Evolutionary conservation across 495 filamentous ascomycete species (phyloP).

Genomic region (Penicillium mononematosum): DNA sequence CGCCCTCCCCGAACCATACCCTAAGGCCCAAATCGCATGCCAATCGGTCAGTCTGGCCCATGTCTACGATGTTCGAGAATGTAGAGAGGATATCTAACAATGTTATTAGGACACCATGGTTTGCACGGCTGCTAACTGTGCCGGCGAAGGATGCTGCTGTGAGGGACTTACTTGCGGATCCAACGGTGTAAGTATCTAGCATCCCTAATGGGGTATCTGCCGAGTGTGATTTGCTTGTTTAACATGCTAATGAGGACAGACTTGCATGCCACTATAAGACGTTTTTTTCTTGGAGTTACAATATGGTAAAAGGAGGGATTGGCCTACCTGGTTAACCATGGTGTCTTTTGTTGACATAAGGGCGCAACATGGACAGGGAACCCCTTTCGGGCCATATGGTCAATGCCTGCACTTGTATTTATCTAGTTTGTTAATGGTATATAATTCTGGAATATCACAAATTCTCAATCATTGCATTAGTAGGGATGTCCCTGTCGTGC

Average conservation of each 20-base stretch:
- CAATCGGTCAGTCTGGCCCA: conserved; percentile 5
- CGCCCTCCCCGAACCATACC: conserved; percentile 21
- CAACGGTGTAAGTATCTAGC: conserved; percentile 9
- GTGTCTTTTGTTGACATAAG: not conserved
- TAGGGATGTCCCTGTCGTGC: too few relatives aligned
- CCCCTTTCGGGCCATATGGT: too few relatives aligned
- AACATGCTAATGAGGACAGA: not conserved
- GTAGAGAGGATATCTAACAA: not conserved
- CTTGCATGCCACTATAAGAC: not conserved
- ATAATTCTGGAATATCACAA: conserved; percentile 1
- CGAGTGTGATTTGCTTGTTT: not conserved
- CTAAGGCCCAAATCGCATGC: conserved; percentile 3
- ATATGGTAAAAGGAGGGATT: not conserved
- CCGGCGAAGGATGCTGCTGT: conserved; percentile 6
- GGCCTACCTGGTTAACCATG: not conserved
- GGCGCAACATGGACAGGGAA: not conserved
- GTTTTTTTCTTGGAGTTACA: not conserved
- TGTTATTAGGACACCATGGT: conserved; percentile 1
- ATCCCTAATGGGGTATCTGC: not conserved
- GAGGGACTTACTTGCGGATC: conserved; percentile 8
- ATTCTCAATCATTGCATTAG: too few relatives aligned
- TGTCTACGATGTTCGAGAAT: not conserved
- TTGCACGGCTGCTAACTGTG: conserved; percentile 8
- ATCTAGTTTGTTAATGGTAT: not conserved
- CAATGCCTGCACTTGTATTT: not conserved